Evolutionary conservation across 805 yeast species (phyloP), one percentile per base, ranked within the genome.

Genomic region (Metschnikowia kunwiensis): DNA sequence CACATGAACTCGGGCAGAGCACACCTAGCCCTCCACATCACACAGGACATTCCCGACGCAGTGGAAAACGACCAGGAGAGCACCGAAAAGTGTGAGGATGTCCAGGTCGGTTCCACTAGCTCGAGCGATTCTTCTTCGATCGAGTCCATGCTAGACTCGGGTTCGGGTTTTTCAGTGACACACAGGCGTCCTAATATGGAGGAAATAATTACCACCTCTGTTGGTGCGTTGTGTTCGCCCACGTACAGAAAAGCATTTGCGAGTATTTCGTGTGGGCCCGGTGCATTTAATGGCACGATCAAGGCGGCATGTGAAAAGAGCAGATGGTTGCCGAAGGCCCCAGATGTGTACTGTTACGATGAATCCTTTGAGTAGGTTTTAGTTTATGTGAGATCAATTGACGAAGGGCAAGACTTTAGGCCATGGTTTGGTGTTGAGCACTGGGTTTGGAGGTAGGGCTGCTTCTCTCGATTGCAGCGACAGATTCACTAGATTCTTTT

Each of bases 261-360:
- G 2, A 61, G 68, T 7, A 30, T 62, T 8, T 50, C 57, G 12
- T 70, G 76, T 55, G 77, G 77, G 0, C 66, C 72, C 1, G 44
- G 37, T 3, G 43, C 38, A 0, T 61, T 72, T 39, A 56, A 64
- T 5, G 46, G 54, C 12, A 40, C 36, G 11, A 50, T 68, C 10
- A 60, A 56, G 33, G 35, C 34, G 5, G 55, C 50, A 18, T 56
- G 70, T 29, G 63, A 61, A 30, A 51, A 49, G 23, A 49, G 52
- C 35, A 50, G 63, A 13, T 51, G 56, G 51, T 24, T 35, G 8
- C 36, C 36, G 15, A 43, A 56, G 27, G 54, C 65, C 1, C 72
- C 73, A 0, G 69, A 68, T 40, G 54, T 71, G 27, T 69, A 70
- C 46, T 60, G 66, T 41, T 65, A 66, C 43, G 58, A 60, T 9